Evolutionary conservation across 2,329 filamentous ascomycete genomes (phyloP).

Genomic region (Erysiphe pulchra): DNA sequence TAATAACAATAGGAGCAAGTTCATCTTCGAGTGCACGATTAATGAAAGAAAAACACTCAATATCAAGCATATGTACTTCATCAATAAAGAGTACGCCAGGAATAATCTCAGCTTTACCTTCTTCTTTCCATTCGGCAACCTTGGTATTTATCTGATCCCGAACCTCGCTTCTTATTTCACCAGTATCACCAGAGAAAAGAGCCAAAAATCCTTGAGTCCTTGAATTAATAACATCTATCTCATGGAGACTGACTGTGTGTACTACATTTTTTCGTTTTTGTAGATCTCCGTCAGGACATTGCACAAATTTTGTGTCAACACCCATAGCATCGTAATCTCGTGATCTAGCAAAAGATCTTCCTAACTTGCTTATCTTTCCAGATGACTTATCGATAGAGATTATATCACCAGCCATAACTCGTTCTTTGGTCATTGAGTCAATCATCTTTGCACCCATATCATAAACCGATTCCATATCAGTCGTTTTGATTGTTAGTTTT

Average conservation of each 20-base stretch:
- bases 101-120: constrained; percentile 95
- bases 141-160: constrained; percentile 98
- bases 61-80: constrained; percentile 98
- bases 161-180: constrained; percentile 91
- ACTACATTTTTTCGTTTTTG: constrained; percentile 94
- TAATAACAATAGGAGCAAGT: constrained; percentile 90
- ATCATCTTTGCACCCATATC: constrained; percentile 99
- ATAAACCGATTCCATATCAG: constrained; percentile 98
- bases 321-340: constrained; percentile 99
- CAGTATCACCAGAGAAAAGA: constrained; percentile 91
- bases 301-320: constrained; percentile 90
- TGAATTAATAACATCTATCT: constrained; percentile 98
- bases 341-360: constrained; percentile 78
- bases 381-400: constrained; percentile 97
- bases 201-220: constrained; percentile 95
- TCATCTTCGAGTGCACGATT: constrained; percentile 91
- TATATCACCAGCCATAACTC: constrained; percentile 94
- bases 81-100: constrained; percentile 95
- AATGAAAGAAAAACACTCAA: constrained; percentile 96
- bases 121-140: constrained; percentile 96
- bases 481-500: constrained; percentile 97
- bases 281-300: constrained; percentile 90
- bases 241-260: constrained; percentile 87
- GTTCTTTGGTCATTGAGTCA: constrained; percentile 97
- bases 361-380: constrained; percentile 92